Base-by-base conservation (phyloP, 495 filamentous ascomycete species). In the Ascobolus immersus region DNA sequence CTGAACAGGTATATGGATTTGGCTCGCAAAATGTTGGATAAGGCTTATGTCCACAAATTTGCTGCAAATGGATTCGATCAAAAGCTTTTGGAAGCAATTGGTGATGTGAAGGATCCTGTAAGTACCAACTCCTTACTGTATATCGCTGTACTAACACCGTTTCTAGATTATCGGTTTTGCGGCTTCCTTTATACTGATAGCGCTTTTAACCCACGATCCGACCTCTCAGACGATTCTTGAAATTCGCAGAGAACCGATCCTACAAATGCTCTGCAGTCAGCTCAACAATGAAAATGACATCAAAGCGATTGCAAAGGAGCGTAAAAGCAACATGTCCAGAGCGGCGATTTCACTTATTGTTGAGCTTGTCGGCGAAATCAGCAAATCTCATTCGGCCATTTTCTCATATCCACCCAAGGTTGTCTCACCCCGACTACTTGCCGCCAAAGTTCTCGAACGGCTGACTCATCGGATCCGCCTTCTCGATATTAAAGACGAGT, bases 61-160 rank as follows among this genome's bases (percentile, higher is more conserved):
- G 56, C 74, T 5, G 71, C 84, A 29, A 67, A 74, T 39, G 66
- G 65, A n/a, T 67, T 76, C 30, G 74, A 74, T 35, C 58, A 60
- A 25, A 63, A 65, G 20, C 54, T 94, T 1, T 61, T 81, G 29
- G 52, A 56, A 21, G 56, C 57, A 17, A 47, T 72, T 5, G 58
- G 49, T 1, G 50, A 56, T 14, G 65, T 70, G 46, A 47, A 44
- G 0, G 67, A 72, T 44, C 33, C 59, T 38, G 46, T 51, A 39
- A 36, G 20, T 33, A 24, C 2, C n/a, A 8, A 10, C 3, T 13
- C 14, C 12, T 8, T 14, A 1, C 7, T 36, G 9, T 33, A 14
- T 13, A 11, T 28, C n/a, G 10, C 33, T 35, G n/a, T 12, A 12
- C 19, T 26, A 1, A 15, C 21, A n/a, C 12, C 25, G 5, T 27